Percentiles rank a stretch among this genome's conserved stretches.
phyloP scores from a whole-genome alignment of 352 stramenopile species.

The Globisporangium perplexum region DNA sequence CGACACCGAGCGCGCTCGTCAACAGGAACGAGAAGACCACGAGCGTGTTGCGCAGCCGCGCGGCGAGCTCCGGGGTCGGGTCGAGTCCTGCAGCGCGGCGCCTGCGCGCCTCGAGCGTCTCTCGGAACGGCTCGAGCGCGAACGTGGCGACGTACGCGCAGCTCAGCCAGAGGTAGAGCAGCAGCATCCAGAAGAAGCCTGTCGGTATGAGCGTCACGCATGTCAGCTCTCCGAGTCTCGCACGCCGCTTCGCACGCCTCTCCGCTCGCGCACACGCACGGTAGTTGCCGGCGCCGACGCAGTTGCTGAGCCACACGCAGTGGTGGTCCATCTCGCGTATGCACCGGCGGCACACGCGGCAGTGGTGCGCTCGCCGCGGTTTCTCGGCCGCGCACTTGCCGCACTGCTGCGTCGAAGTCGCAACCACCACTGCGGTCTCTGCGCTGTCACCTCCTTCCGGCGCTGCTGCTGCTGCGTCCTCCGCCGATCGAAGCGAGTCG shows the following conservation, averaged over 20 bases:
- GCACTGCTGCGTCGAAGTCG: not conserved
- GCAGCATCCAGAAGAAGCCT: slow-evolving; percentile 45
- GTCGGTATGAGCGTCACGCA: not conserved
- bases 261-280: slow-evolving; percentile 17
- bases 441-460: not conserved
- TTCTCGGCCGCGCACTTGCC: slow-evolving; percentile 17
- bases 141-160: slow-evolving; percentile 35
- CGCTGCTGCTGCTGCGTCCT: not conserved
- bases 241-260: not conserved
- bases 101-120: slow-evolving; percentile 5
- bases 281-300: slow-evolving; percentile 95
- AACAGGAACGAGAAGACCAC: slow-evolving; percentile 32
- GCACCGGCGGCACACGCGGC: slow-evolving; percentile 82
- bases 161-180: slow-evolving; percentile 40
- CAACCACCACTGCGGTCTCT: not conserved
- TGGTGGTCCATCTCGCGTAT: slow-evolving; percentile 98
- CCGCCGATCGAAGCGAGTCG: not conserved
- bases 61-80: slow-evolving; percentile 2
- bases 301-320: slow-evolving; percentile 98
- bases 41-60: slow-evolving; percentile 24
- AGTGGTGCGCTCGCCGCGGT: slow-evolving; percentile 46
- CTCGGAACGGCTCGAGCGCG: slow-evolving; percentile 25
- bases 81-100: slow-evolving; percentile 12
- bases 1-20: slow-evolving; percentile 24
- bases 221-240: too few relatives aligned